Evolutionary conservation across 1,139 yeast species (phyloP).

Genomic region (Blastobotrys capitulatus): DNA sequence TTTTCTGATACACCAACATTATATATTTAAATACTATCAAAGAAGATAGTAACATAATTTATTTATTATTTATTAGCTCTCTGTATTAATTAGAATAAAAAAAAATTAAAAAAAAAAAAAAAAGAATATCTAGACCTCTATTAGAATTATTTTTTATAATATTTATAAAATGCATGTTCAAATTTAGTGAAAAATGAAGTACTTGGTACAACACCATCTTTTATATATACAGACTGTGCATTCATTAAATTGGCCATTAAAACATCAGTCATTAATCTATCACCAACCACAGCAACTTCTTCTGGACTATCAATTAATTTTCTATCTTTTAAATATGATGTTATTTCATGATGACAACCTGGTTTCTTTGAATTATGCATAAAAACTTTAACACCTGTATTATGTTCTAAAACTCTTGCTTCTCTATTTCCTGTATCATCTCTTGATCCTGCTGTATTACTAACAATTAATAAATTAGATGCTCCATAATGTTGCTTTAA

Average conservation of each 20-base stretch:
- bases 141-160: neutral
- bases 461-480: conserved; percentile 68
- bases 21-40: no score
- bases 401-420: conserved; percentile 57
- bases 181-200: conserved; percentile 42
- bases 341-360: conserved; percentile 72
- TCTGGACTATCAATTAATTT: conserved; percentile 40
- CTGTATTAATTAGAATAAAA: neutral
- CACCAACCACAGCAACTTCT: conserved; percentile 85
- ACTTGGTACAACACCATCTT: conserved; percentile 64
- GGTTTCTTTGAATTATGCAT: conserved; percentile 83
- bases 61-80: no score
- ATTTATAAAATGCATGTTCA: conserved; percentile 25
- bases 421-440: conserved; percentile 60
- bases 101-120: neutral
- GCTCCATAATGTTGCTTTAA: conserved; percentile 56
- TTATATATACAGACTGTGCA: conserved; percentile 76
- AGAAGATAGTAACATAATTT: no score
- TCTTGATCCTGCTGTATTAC: conserved; percentile 89
- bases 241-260: conserved; percentile 95
- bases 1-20: neutral
- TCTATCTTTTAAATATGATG: conserved; percentile 45
- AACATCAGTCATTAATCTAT: conserved; percentile 83
- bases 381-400: conserved; percentile 72
- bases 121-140: neutral